Evolutionary conservation across 768 basidiomycete genomes (phyloP), one percentile per base, ranked within the genome.

Genomic region (Xanthoconium stramineum): DNA sequence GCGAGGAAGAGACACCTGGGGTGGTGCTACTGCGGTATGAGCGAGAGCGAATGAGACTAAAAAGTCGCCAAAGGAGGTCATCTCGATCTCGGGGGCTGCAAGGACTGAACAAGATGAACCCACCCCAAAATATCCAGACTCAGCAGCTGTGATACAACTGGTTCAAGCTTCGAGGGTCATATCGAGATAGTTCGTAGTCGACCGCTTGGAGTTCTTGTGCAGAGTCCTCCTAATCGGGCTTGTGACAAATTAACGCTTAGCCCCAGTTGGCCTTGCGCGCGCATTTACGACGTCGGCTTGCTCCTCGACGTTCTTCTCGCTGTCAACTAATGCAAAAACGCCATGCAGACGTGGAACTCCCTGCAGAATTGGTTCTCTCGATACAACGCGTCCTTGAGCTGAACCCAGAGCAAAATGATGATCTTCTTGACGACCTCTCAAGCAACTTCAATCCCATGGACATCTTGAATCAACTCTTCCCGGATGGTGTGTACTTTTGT

Each of bases 311-410:
- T 45, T 47, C 33, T 47, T 24, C 3, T 51, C 36, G 5, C 42
- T 30, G 32, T 39, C 28, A 35, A 55, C 36, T 47, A n/a, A 68
- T 68, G 67, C 67, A 68, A 56, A 47, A 44, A 53, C 56, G 52
- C 44, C 48, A 53, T 44, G 49, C 42, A 29, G 57, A 73, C 47
- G 80, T 79, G 56, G 81, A 83, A 35, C 76, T 90, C 14, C 82
- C 88, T 14, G 80, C 78, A 55, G 88, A 91, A 64, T 73, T 91
- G 51, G 72, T 89, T 47, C 71, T 86, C 35, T 80, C 85, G 8
- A 86, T 93, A 53, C 83, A 89, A 62, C 83, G 85, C 55, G 80
- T 89, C 47, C 76, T 92, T 5, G 80, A 88, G 51, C 65, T 84
- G 33, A 73, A 80, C 33, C 61, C 76, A 5, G 72, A 68, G 3